Percentiles rank a stretch among this genome's conserved stretches.
Evolutionary conservation across 2,329 filamentous ascomycete species (phyloP).

Genomic region (Acrocalymma vagum): DNA sequence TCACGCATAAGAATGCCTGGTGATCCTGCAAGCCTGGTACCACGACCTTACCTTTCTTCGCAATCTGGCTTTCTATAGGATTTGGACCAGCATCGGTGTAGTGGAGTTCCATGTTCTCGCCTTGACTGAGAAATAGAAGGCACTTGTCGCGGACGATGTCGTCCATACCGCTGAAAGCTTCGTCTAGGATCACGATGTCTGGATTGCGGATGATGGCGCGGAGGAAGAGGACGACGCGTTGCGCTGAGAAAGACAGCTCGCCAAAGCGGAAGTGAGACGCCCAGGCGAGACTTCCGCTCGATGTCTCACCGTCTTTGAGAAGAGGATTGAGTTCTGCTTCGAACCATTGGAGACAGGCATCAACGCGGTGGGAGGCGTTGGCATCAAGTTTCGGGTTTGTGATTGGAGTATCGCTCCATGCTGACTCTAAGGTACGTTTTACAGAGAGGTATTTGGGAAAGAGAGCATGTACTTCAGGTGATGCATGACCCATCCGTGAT

Average conservation of each 20-base stretch:
- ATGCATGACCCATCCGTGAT: constrained; percentile 87
- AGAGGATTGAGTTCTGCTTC: constrained; percentile 75
- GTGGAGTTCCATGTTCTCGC: constrained; percentile 48
- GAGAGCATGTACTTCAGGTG: constrained; percentile 91
- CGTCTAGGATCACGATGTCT: constrained; percentile 60
- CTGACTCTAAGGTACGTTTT: constrained; percentile 79
- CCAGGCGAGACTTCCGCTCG: constrained; percentile 62
- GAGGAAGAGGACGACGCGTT: constrained; percentile 86
- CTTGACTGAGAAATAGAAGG: constrained; percentile 74
- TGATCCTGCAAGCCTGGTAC: constrained; percentile 70
- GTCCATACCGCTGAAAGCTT: constrained; percentile 62
- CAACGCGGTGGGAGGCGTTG: constrained; percentile 67
- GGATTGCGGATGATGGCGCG: constrained; percentile 56
- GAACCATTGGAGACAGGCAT: constrained; percentile 79
- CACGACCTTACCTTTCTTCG: constrained; percentile 52
- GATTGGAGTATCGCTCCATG: constrained; percentile 89
- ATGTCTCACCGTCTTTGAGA: constrained; percentile 12
- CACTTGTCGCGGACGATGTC: constrained; percentile 81
- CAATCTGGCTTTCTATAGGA: constrained; percentile 54
- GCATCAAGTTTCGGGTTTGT: constrained; percentile 71
- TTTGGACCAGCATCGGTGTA: constrained; percentile 40
- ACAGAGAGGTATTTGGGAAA: constrained; percentile 83
- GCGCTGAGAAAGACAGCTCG: constrained; percentile 78
- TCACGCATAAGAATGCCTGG: constrained; percentile 91
- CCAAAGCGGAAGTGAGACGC: constrained; percentile 74